phyloP scores from a whole-genome alignment of 345 rosid species.

The Iberis pinnata region DNA sequence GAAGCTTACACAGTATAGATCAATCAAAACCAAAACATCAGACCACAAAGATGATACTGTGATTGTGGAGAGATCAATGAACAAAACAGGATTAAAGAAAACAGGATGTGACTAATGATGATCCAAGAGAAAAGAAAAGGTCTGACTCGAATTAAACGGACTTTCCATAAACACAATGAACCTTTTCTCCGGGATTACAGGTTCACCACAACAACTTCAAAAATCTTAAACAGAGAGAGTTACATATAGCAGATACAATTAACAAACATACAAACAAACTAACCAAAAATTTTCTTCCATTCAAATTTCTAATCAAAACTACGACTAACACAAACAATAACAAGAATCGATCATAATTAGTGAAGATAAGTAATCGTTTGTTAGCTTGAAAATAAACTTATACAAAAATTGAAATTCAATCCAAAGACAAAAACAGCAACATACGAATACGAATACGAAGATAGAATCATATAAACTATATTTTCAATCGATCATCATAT shows the following conservation, averaged over 20 bases:
- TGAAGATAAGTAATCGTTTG: not conserved
- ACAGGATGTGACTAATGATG: conserved; percentile 16
- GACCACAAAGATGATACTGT: conserved; percentile 3
- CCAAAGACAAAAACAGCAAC: not conserved
- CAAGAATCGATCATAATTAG: conserved; percentile 4
- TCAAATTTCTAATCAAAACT: conserved; percentile 7
- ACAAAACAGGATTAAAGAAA: not conserved
- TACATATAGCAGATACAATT: not conserved
- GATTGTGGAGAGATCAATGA: conserved; percentile 16
- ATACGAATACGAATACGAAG: not conserved
- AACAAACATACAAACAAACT: too few relatives aligned
- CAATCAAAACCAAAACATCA: conserved; percentile 17
- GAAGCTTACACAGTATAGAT: conserved; percentile 10
- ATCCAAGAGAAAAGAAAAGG: conserved; percentile 15
- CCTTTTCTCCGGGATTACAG: conserved; percentile 25
- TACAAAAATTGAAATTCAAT: not conserved
- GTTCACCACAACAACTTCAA: conserved; percentile 20
- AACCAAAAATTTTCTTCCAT: not conserved
- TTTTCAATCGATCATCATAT: not conserved
- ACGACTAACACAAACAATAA: not conserved
- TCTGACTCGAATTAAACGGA: conserved; percentile 22
- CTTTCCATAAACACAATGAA: conserved; percentile 21
- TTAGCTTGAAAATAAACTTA: not conserved
- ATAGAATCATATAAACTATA: conserved; percentile 7
- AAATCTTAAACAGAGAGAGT: not conserved